Conservation (phyloP, 495 filamentous ascomycete genomes). For the Sordaria brevicollis region DNA sequence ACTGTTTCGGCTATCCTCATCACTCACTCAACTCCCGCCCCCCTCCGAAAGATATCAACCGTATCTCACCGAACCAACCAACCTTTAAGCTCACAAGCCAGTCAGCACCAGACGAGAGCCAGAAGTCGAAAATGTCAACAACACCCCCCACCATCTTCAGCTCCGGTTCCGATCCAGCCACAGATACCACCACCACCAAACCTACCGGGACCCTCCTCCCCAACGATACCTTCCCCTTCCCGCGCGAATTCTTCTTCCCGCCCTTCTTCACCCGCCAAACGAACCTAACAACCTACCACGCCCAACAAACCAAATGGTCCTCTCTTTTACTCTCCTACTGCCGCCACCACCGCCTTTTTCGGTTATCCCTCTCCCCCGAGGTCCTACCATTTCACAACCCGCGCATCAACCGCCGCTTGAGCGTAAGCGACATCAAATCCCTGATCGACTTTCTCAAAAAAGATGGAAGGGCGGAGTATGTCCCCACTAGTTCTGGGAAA, state of each 20-base stretch:
- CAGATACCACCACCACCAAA: not conserved
- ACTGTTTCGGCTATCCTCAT: not conserved
- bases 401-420: constrained; percentile 44
- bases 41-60: not conserved
- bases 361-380: constrained; percentile 53
- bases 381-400: constrained; percentile 46
- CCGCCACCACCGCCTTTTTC: constrained; percentile 60
- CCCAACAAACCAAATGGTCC: constrained; percentile 77
- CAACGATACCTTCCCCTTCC: constrained; percentile 30
- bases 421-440: constrained; percentile 49
- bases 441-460: constrained; percentile 65
- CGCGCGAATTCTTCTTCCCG: constrained; percentile 52
- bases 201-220: not conserved
- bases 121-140: not conserved
- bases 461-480: constrained; percentile 62
- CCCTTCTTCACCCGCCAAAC: constrained; percentile 75
- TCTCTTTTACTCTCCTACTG: constrained; percentile 79
- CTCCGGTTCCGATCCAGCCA: not conserved
- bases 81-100: not conserved
- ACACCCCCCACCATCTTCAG: not conserved
- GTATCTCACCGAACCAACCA: not conserved
- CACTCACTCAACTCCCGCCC: not conserved
- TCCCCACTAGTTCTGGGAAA: constrained; percentile 45
- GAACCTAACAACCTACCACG: constrained; percentile 60
- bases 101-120: not conserved